Evolutionary conservation across 495 filamentous ascomycete genomes (phyloP), one percentile per base, ranked within the genome.

Genomic region (Neurospora sp.): DNA sequence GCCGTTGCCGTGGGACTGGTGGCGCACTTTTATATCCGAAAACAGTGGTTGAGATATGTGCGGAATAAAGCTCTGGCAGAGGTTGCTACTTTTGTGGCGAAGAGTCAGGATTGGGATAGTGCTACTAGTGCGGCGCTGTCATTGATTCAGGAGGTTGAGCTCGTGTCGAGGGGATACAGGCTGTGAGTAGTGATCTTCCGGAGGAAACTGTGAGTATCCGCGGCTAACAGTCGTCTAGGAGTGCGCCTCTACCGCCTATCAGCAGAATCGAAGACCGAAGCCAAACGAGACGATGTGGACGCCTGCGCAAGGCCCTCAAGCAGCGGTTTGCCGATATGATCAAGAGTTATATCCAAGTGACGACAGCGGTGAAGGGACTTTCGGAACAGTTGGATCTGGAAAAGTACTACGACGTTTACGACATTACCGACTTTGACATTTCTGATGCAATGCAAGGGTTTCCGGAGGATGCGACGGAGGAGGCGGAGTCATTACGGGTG

Each of bases 121-220:
- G 90, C 92, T 39, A 91, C 89, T 40, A 91, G 91, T 71, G 90
- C 93, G 36, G 92, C 94, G 3, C 85, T 99, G 39, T 91, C 91
- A 39, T 88, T 98, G 70, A 92, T 99, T 73, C 95, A 98, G 83
- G 96, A 99, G 81, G 95, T 98, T 24, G 96, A 98, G 82, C 86
- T 98, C 70, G 95, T 98, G 15, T 95, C 95, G 45, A 89, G 95
- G 76, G 96, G 96, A 70, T 99, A 98, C 80, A 88, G 92, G 80
- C 89, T 99, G 93, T 95, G 83, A 84, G 90, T 80, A n/a, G 5
- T 39, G 21, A 10, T 38, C 66, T 40, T 71, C 75, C 28, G 37
- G 2, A 73, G 5, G 13, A 9, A 19, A 19, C 0, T 8, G 6
- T 34, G 2, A 15, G 37, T 71, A 2, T 5, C 40, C 28, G 21